Base-by-base conservation (phyloP, 768 basidiomycete species). In the Mycena amicta region DNA sequence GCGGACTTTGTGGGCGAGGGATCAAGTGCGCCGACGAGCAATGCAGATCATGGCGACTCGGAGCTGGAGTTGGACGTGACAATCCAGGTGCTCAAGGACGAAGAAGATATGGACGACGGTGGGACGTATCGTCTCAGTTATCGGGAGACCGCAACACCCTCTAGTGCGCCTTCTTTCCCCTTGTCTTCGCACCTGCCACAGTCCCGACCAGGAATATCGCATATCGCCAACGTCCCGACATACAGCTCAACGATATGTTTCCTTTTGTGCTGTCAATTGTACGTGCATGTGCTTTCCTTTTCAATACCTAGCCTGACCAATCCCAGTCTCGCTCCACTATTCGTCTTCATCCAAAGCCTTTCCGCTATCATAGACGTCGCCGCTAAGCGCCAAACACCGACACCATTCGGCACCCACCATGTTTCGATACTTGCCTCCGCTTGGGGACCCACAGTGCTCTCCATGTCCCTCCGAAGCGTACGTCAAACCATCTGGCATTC, bases 331-430 rank as follows among this genome's bases (percentile, higher is more conserved):
- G 82, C 84, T 70, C 74, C 79, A 16, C 63, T 72, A 22, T 68
- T 78, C 50, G 80, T 86, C 64, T 67, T 79, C 26, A 74, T 87
- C 23, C 74, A 80, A 8, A 76, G 77, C 47, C 72, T 85, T 54
- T 77, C 81, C 5, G 80, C 83, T 1, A 62, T 86, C 27, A 68
- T 86, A 37, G 85, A 87, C 65, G 73, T 84, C 37, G 75, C 67
- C 28, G 71, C 31, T 51, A 68, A 68, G 45, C 71, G 70, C 1
- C 50, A 69, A 23, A 61, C 63, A 13, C 85, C 87, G 2, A 70
- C 79, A 15, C 72, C 86, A 3, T 81, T 89, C 62, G 87, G 86
- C 26, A 82, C 86, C 27, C 87, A 89, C 58, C 84, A 89, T 67
- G 66, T 89, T 54, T 83, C 84, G 37, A 67, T 89, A 45, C 64